Evolutionary conservation across 2,329 filamentous ascomycete genomes (phyloP).

Genomic region (Torrubiella hemipterigena): DNA sequence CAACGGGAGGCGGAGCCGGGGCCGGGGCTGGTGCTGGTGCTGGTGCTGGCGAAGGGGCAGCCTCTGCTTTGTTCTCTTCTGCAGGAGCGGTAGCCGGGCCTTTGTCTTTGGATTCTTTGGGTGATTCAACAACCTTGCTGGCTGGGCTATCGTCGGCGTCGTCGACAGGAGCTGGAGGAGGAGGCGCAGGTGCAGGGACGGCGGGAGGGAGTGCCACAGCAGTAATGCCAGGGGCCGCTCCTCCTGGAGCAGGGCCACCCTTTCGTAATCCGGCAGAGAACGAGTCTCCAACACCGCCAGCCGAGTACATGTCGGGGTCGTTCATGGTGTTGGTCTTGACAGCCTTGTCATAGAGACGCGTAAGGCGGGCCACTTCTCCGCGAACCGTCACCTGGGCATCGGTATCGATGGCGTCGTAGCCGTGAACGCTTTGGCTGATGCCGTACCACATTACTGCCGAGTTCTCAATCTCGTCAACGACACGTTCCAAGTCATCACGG

Average conservation of each 20-base stretch:
- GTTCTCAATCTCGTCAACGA: constrained; percentile 13
- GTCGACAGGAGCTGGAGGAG: not conserved
- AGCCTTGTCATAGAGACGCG: constrained; percentile 12
- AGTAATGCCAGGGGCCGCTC: not conserved
- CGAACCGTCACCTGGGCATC: constrained; percentile 12
- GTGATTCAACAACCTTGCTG: constrained; percentile 6
- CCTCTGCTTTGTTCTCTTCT: constrained; percentile 2
- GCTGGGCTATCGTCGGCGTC: constrained; percentile 7
- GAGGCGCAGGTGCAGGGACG: not conserved
- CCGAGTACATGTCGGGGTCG: constrained; percentile 11
- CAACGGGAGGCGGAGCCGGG: not conserved
- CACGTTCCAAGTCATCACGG: constrained; percentile 11
- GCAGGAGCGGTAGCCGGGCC: not conserved
- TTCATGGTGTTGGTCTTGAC: constrained; percentile 12
- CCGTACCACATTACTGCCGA: constrained; percentile 13
- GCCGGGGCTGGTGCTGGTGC: constrained; percentile 1
- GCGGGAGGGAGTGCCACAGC: constrained; percentile 1
- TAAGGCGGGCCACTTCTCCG: constrained; percentile 11
- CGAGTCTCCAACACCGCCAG: constrained; percentile 7
- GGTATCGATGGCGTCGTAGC: constrained; percentile 12
- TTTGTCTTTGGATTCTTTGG: constrained; percentile 2
- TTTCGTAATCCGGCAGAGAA: constrained; percentile 8
- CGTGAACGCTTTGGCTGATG: constrained; percentile 8
- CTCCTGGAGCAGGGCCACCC: constrained; percentile 1
- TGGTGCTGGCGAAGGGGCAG: not conserved